Evolutionary conservation across 2,329 filamentous ascomycete species (phyloP).

Genomic region (Chaetomiaceae sp.): DNA sequence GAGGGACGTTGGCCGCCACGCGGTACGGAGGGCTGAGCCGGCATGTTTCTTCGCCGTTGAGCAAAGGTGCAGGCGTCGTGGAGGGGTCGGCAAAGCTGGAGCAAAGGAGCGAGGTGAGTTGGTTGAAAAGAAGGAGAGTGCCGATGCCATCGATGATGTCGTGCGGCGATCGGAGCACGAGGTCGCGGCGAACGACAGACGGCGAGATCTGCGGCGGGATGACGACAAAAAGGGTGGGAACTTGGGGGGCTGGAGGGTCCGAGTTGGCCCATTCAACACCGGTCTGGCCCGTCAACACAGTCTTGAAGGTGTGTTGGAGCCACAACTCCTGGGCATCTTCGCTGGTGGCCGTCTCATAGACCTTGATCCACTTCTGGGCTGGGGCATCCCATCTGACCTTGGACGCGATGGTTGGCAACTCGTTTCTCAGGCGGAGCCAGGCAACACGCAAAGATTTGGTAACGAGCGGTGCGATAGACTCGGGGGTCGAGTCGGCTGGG

Average conservation of each 20-base stretch:
- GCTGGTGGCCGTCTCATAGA: slow-evolving; percentile 22
- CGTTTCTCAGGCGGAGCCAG: slow-evolving; percentile 32
- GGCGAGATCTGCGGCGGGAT: slow-evolving; percentile 12
- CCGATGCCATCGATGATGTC: slow-evolving; percentile 40
- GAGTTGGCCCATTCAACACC: slow-evolving; percentile 33
- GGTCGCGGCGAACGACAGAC: slow-evolving; percentile 27
- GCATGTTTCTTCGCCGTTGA: slow-evolving; percentile 24
- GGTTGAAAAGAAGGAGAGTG: slow-evolving; percentile 33
- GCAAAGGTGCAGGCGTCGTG: slow-evolving; percentile 9
- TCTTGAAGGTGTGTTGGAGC: slow-evolving; percentile 31
- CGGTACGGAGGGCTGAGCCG: slow-evolving; percentile 29
- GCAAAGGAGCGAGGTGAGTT: slow-evolving; percentile 26
- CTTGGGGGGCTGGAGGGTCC: slow-evolving; percentile 31
- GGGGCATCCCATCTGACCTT: slow-evolving; percentile 21
- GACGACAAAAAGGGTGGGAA: slow-evolving; percentile 33
- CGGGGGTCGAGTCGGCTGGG: background rate
- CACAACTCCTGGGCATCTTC: slow-evolving; percentile 21
- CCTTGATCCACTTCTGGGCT: slow-evolving; percentile 28
- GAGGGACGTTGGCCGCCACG: slow-evolving; percentile 21
- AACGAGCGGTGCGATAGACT: background rate
- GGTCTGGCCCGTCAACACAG: slow-evolving; percentile 24
- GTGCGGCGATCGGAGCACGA: slow-evolving; percentile 35
- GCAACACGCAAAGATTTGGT: slow-evolving; percentile 31
- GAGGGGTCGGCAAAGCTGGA: slow-evolving; percentile 20
- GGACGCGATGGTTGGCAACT: slow-evolving; percentile 34